Conservation (phyloP, 2,329 filamentous ascomycete genomes). For the Fusarium sp. region DNA sequence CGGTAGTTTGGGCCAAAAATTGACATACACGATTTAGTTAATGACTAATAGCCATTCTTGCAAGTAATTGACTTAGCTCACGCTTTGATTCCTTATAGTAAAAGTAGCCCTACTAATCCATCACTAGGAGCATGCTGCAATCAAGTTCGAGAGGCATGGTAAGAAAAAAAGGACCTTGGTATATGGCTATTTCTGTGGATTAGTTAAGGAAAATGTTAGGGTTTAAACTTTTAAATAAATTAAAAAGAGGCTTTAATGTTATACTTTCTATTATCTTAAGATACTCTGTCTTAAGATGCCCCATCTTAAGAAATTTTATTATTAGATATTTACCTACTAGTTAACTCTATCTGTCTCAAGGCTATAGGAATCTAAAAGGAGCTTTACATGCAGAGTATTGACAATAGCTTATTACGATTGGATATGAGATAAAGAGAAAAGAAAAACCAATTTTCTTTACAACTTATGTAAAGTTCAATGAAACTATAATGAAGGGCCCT, state of each 20-base stretch:
- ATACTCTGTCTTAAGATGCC: background rate
- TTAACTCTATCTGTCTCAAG: background rate
- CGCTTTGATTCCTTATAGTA: no score
- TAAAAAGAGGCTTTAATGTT: no score
- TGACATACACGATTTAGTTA: background rate
- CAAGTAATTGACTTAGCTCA: no score
- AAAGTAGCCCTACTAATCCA: background rate
- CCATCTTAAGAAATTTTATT: background rate
- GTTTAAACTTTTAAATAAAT: background rate
- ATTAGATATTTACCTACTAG: background rate
- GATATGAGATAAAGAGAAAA: accelerated
- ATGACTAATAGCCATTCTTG: no score
- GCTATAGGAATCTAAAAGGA: background rate
- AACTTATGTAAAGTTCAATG: accelerated
- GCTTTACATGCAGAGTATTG: background rate
- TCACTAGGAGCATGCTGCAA: background rate
- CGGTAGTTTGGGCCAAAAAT: background rate
- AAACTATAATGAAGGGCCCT: background rate
- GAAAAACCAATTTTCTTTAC: background rate
- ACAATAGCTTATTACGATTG: accelerated
- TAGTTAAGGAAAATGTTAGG: background rate
- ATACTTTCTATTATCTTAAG: background rate
- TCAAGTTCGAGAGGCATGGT: background rate
- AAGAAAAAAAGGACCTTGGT: background rate
- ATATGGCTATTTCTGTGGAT: background rate